Conservation (phyloP, 352 stramenopile genomes). For the Aphanomyces cochlioides region DNA sequence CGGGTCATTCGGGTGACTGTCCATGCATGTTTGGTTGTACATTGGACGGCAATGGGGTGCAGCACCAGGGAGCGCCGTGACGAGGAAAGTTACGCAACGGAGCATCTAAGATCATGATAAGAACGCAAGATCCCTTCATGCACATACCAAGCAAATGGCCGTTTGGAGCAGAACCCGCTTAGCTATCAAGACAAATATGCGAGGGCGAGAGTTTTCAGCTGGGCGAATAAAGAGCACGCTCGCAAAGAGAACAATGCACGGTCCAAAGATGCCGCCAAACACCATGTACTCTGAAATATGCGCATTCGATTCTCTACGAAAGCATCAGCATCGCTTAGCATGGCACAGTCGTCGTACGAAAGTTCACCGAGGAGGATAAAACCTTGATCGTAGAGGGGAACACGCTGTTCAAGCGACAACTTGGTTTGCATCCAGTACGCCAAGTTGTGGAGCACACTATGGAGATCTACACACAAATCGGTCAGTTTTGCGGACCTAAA, state of each 20-base stretch:
- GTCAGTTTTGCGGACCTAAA: not conserved
- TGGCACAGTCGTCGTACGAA: conserved; percentile 33
- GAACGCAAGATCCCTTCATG: too few species aligned
- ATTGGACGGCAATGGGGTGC: conserved; percentile 68
- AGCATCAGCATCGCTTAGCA: not conserved
- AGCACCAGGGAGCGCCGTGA: conserved; percentile 61
- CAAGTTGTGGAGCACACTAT: conserved; percentile 81
- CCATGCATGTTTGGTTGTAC: conserved; percentile 54
- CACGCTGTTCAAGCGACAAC: conserved; percentile 62
- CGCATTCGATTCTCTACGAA: conserved; percentile 37
- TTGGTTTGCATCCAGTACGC: conserved; percentile 82
- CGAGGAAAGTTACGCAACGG: conserved; percentile 70
- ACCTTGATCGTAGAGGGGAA: conserved; percentile 65
- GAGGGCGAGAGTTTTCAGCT: conserved; percentile 43
- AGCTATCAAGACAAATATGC: conserved; percentile 73
- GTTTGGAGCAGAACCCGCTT: conserved; percentile 79
- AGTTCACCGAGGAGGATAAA: conserved; percentile 71
- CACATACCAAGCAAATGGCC: conserved; percentile 53
- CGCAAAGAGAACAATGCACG: conserved; percentile 61
- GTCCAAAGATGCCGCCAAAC: conserved; percentile 64
- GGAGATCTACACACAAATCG: conserved; percentile 43
- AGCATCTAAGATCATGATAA: conserved; percentile 33
- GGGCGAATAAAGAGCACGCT: conserved; percentile 64
- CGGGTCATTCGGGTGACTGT: conserved; percentile 45
- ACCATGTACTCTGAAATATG: conserved; percentile 71